Evolutionary conservation across 2,329 filamentous ascomycete species (phyloP).

Genomic region (Trichophyton simii): DNA sequence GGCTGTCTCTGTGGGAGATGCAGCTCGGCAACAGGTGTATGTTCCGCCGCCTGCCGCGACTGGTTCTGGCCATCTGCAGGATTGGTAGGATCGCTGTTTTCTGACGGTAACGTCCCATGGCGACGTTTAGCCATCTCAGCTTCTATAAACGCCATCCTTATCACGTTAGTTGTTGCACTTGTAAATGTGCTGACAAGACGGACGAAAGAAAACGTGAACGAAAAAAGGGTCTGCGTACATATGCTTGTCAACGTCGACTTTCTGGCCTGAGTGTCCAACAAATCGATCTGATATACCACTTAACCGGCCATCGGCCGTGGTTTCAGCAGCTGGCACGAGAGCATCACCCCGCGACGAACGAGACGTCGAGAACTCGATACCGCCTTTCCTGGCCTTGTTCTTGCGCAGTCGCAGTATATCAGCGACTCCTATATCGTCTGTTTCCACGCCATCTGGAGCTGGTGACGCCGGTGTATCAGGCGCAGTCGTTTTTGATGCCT

Average conservation of each 20-base stretch:
- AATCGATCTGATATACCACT: constrained; percentile 41
- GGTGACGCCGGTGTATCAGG: neutral
- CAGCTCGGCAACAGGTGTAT: constrained; percentile 12
- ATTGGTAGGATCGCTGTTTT: constrained; percentile 9
- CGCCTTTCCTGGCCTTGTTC: constrained; percentile 28
- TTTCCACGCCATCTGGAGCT: constrained; percentile 8
- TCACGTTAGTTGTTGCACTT: constrained; percentile 40
- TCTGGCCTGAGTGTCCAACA: constrained; percentile 46
- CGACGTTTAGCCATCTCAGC: constrained; percentile 47
- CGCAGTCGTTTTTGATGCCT: neutral
- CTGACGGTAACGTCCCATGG: neutral
- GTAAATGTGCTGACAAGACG: neutral
- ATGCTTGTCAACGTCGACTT: constrained; percentile 47
- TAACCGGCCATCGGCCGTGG: constrained; percentile 25
- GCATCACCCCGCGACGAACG: constrained; percentile 15
- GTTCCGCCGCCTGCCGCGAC: neutral
- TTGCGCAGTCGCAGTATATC: constrained; percentile 30
- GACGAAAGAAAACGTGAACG: neutral
- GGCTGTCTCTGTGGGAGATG: constrained; percentile 32
- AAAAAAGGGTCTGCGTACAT: constrained; percentile 41
- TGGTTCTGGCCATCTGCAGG: neutral
- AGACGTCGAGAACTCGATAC: constrained; percentile 35
- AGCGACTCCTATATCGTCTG: constrained; percentile 16
- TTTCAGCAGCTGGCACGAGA: constrained; percentile 20
- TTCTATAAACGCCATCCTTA: constrained; percentile 57